Base-by-base conservation (phyloP, 108 stramenopile genomes). In the Nannochloropsis oceanica region DNA sequence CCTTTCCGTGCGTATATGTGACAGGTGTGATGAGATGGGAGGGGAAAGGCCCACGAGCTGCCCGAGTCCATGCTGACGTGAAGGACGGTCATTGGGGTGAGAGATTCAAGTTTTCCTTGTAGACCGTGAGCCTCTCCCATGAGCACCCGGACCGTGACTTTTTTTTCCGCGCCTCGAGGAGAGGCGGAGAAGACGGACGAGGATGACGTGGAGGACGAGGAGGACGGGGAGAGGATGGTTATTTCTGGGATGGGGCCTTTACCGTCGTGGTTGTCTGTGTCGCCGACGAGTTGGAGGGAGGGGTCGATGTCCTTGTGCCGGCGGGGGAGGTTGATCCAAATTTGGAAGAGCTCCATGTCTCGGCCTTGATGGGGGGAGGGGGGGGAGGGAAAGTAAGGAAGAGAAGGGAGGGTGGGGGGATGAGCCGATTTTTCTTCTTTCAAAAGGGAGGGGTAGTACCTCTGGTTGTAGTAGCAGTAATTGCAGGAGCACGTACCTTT, bases 251-350 rank as follows among this genome's bases (percentile, higher is more conserved):
- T 50, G 46, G 46, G 46, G 46, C 44, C 86, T 14, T 42, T n/a
- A 1, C 83, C 82, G 26, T 83, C 82, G 43, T 82, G 86, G 79
- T 22, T 83, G 46, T 84, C 83, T 42, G 86, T 87, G 24, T 84
- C 25, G 25, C 87, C 87, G 27, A 83, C 80, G 80, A 87, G 46
- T 81, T 87, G 87, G 44, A 87, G 79, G 13, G 44, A 18, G 42
- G 87, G 84, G 42, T 80, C 18, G 12, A 80, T 81, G 83, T 81
- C 83, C 84, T 87, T 87, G 13, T 80, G 81, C 13, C 42, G 25
- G 24, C 84, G 42, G 12, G 89, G 89, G 13, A 89, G 85, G 85
- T 89, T 89, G 43, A 89, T 85, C 89, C 86, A 44, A 13, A 83
- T 80, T 2, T 84, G 83, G 43, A 84, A 84, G 14, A 84, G 25